A percentile compares a stretch with the other conserved stretches of the same genome.
Evolutionary conservation across 2,329 filamentous ascomycete genomes (phyloP).

Genomic region (Whalleya microplaca): DNA sequence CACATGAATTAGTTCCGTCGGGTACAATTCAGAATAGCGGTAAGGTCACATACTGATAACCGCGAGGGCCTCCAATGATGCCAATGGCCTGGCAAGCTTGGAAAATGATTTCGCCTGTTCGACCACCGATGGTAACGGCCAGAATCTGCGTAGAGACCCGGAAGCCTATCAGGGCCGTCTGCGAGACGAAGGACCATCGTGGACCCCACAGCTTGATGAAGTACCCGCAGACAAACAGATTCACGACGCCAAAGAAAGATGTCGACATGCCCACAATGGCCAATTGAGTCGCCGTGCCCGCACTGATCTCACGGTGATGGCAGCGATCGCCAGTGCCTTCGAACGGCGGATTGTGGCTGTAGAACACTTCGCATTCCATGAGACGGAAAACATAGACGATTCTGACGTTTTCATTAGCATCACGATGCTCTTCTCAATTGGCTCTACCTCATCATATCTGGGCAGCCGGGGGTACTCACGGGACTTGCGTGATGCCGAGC

Average conservation of each 20-base stretch:
- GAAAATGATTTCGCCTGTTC: conserved; percentile 67
- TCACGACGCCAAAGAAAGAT: conserved; percentile 65
- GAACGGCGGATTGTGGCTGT: conserved; percentile 58
- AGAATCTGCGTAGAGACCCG: conserved; percentile 66
- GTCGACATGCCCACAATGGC: conserved; percentile 70
- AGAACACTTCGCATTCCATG: conserved; percentile 75
- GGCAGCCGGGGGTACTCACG: conserved; percentile 22
- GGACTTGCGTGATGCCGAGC: conserved; percentile 38
- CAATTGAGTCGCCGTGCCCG: conserved; percentile 64
- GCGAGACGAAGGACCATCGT: conserved; percentile 62
- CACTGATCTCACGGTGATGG: conserved; percentile 63
- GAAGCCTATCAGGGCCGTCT: conserved; percentile 67
- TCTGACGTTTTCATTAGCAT: conserved; percentile 30
- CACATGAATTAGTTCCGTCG: not conserved
- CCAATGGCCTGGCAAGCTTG: conserved; percentile 71
- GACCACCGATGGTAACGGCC: conserved; percentile 65
- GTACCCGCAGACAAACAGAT: conserved; percentile 70
- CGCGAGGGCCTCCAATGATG: conserved; percentile 68
- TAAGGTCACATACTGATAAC: conserved; percentile 55
- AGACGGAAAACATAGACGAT: conserved; percentile 69
- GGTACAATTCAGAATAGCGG: not conserved
- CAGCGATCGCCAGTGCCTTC: conserved; percentile 57
- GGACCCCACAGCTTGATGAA: conserved; percentile 69
- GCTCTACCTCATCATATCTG: not conserved
- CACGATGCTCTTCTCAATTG: not conserved